These are phyloP conservation scores for Graphiopsis chlorocephala DNA, from an alignment of 2,329 filamentous ascomycete genomes.

Conservation along the genomic window DNA sequence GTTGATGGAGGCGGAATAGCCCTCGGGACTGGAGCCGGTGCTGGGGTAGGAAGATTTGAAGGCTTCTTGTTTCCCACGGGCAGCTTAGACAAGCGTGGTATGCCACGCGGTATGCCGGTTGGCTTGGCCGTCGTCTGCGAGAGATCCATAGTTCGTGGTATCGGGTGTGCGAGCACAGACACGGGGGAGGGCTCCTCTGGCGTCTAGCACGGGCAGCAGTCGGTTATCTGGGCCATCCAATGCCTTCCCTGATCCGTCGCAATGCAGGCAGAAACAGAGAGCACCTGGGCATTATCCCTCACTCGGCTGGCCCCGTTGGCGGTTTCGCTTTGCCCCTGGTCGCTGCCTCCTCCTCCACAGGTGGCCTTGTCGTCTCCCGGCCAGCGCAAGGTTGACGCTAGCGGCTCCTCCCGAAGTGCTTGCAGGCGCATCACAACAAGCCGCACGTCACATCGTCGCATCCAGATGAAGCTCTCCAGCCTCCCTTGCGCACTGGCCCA, in stretches of 20 bases:
- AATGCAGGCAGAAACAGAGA: not conserved
- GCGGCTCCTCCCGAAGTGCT: not conserved
- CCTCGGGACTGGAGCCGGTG: not conserved
- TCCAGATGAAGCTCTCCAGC: not conserved
- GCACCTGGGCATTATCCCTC: not conserved
- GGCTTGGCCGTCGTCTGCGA: constrained; percentile 16
- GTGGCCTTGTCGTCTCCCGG: not conserved
- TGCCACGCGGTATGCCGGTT: constrained; percentile 21
- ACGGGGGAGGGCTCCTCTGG: not conserved
- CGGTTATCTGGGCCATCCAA: not conserved
- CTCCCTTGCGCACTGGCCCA: not conserved
- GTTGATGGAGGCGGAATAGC: not conserved
- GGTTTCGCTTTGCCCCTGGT: not conserved
- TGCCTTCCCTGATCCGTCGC: not conserved
- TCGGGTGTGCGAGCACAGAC: constrained; percentile 8
- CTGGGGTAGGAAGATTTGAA: constrained; percentile 12
- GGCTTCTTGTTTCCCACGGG: constrained; percentile 21
- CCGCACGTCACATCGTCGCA: not conserved
- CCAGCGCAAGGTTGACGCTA: not conserved
- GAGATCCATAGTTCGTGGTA: constrained; percentile 13
- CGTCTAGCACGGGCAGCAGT: not conserved
- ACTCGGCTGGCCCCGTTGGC: constrained; percentile 1
- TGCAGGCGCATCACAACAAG: not conserved
- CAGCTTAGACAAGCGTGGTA: constrained; percentile 21
- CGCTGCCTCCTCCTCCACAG: not conserved